Evolutionary conservation across 371 early-diverging fungal genomes (phyloP).

Genomic region (Rhizopus sp.): DNA sequence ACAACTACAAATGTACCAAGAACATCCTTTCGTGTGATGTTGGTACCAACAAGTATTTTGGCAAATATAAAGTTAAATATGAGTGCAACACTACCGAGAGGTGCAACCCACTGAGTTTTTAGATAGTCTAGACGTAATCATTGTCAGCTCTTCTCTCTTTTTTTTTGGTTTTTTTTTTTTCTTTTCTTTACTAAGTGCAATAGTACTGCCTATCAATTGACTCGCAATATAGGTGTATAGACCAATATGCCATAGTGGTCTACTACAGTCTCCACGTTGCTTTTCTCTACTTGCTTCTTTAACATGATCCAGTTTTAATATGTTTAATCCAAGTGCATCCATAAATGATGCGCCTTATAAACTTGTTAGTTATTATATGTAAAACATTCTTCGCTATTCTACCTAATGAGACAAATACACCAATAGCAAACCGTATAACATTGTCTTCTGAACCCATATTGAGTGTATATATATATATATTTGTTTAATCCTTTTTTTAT

Average conservation of each 20-base stretch:
- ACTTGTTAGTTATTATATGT: neutral
- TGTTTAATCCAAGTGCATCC: constrained; percentile 72
- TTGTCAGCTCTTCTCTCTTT: neutral
- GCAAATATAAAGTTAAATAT: constrained; percentile 77
- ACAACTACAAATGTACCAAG: constrained; percentile 70
- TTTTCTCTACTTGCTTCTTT: constrained; percentile 50
- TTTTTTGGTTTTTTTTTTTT: constrained; percentile 2
- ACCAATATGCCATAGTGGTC: constrained; percentile 72
- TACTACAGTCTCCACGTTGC: constrained; percentile 64
- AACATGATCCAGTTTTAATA: constrained; percentile 70
- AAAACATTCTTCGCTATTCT: constrained; percentile 1
- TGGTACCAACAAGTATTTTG: constrained; percentile 66
- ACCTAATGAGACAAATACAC: constrained; percentile 64
- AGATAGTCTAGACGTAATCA: constrained; percentile 55
- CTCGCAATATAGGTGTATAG: constrained; percentile 65
- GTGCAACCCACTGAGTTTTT: constrained; percentile 78
- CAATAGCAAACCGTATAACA: constrained; percentile 60
- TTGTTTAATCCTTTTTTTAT: too few relatives aligned
- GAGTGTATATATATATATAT: neutral
- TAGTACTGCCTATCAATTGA: constrained; percentile 69
- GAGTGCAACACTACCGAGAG: constrained; percentile 68
- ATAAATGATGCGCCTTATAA: constrained; percentile 56
- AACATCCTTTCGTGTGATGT: constrained; percentile 65
- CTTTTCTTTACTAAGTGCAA: constrained; percentile 59
- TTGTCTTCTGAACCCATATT: constrained; percentile 41